These are phyloP conservation scores for Marchantia polymorpha DNA, from an alignment of 225 moss, liverwort and hornwort species.

Conservation along the genomic window DNA sequence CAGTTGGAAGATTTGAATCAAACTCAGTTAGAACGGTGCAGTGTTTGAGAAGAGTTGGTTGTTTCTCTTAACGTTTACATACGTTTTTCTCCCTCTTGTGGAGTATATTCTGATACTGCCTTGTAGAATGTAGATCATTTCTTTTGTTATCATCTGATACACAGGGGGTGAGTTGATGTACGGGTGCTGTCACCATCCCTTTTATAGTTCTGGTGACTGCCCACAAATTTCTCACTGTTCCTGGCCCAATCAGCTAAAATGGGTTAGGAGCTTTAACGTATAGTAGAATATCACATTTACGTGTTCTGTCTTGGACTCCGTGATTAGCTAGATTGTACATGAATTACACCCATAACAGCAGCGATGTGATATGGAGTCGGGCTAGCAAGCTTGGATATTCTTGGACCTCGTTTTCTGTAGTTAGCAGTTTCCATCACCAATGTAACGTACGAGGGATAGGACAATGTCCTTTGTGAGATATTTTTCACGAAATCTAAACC, in stretches of 20 bases:
- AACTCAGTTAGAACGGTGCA: background rate
- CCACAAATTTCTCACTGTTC: slow-evolving; percentile 2
- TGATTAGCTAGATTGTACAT: slow-evolving; percentile 8
- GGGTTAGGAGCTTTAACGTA: background rate
- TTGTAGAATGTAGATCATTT: slow-evolving; percentile 2
- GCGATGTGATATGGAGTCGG: background rate
- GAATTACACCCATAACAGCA: background rate
- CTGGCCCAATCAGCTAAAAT: slow-evolving; percentile 9
- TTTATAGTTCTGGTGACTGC: slow-evolving; percentile 11
- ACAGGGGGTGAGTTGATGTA: background rate
- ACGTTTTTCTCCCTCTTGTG: background rate
- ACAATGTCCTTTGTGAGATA: slow-evolving; percentile 4
- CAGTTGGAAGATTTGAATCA: background rate
- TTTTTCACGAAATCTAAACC: background rate
- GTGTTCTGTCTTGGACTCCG: background rate
- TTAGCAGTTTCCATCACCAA: background rate
- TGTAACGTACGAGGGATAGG: slow-evolving; percentile 15
- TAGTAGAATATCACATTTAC: background rate
- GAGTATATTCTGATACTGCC: background rate
- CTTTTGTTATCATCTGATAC: background rate
- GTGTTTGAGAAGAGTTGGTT: background rate
- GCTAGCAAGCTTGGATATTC: slow-evolving; percentile 5
- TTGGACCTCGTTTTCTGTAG: background rate
- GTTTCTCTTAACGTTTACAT: background rate
- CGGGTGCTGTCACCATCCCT: slow-evolving; percentile 1